Percentiles rank a stretch among this genome's conserved stretches.
Evolutionary conservation across 2,329 filamentous ascomycete species (phyloP).

Genomic region (Cordyceps tenuipes): DNA sequence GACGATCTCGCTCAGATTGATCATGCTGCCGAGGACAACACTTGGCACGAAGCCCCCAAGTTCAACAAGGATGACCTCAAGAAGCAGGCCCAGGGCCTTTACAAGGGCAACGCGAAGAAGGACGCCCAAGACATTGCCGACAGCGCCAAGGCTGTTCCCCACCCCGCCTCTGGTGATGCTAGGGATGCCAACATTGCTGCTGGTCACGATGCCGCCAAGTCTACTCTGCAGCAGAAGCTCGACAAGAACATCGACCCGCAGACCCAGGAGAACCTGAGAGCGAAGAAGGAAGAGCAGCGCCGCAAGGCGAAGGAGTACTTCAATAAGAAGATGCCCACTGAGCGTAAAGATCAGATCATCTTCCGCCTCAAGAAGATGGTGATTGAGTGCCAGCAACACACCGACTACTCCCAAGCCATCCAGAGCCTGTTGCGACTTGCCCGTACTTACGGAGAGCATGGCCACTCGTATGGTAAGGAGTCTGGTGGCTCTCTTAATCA

Average conservation of each 20-base stretch:
- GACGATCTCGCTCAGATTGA: constrained; percentile 73
- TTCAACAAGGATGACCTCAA: constrained; percentile 62
- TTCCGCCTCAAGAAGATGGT: constrained; percentile 96
- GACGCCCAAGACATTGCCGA: constrained; percentile 54
- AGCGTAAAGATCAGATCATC: constrained; percentile 85
- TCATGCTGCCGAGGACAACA: constrained; percentile 77
- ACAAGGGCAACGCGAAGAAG: constrained; percentile 44
- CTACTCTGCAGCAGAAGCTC: constrained; percentile 47
- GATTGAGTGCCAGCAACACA: constrained; percentile 89
- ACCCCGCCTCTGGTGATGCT: constrained; percentile 35
- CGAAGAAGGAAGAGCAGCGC: constrained; percentile 35
- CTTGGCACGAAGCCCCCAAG: constrained; percentile 83
- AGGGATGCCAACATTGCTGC: constrained; percentile 44
- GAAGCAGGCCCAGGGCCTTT: constrained; percentile 56
- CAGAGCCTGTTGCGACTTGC: constrained; percentile 76
- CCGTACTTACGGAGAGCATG: constrained; percentile 75
- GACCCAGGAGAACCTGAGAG: constrained; percentile 40
- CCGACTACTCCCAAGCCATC: constrained; percentile 89
- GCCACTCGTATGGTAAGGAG: constrained; percentile 55
- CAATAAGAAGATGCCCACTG: constrained; percentile 77
- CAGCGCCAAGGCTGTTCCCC: constrained; percentile 48
- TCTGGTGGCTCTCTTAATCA: constrained; percentile 63
- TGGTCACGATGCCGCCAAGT: constrained; percentile 24
- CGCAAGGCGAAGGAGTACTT: constrained; percentile 63
- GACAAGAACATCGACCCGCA: constrained; percentile 60